A percentile compares a stretch with the other conserved stretches of the same genome.
These are phyloP conservation scores for Rhazya stricta DNA, from an alignment of 257 asterid species.

Conservation along the genomic window DNA sequence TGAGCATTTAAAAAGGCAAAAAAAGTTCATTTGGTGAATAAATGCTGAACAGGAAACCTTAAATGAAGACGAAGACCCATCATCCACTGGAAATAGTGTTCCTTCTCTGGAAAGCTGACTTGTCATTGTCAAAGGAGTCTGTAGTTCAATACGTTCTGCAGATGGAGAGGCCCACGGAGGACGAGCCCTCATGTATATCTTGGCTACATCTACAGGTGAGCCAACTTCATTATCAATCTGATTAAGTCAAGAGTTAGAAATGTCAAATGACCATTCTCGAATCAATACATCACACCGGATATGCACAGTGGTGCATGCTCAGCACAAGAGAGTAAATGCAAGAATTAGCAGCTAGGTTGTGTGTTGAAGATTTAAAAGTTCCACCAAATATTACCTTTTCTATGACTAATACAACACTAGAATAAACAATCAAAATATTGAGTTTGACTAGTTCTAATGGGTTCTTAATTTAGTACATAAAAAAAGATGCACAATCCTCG, in stretches of 20 bases:
- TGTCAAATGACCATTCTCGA: constrained; percentile 14
- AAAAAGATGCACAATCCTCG: background rate
- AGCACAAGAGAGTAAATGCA: background rate
- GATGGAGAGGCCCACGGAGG: constrained; percentile 74
- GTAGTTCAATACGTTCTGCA: constrained; percentile 35
- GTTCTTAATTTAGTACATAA: background rate
- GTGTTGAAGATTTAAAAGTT: background rate
- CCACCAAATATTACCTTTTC: background rate
- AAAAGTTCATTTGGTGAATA: background rate
- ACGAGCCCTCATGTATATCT: constrained; percentile 64
- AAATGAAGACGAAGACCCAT: constrained; percentile 43
- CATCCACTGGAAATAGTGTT: constrained; percentile 40
- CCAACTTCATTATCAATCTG: constrained; percentile 55
- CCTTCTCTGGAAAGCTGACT: constrained; percentile 46
- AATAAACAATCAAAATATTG: background rate
- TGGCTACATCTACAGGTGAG: constrained; percentile 77
- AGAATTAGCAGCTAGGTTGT: background rate
- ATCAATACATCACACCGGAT: background rate
- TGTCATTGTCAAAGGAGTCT: constrained; percentile 44
- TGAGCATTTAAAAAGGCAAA: background rate
- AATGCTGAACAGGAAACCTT: constrained; percentile 37
- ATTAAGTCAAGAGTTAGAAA: constrained; percentile 9
- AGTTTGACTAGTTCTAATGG: background rate
- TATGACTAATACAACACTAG: background rate
- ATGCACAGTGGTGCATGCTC: background rate